These are phyloP conservation scores for Ophiostoma tasmaniense DNA, from an alignment of 2,329 filamentous ascomycete genomes.

Conservation along the genomic window DNA sequence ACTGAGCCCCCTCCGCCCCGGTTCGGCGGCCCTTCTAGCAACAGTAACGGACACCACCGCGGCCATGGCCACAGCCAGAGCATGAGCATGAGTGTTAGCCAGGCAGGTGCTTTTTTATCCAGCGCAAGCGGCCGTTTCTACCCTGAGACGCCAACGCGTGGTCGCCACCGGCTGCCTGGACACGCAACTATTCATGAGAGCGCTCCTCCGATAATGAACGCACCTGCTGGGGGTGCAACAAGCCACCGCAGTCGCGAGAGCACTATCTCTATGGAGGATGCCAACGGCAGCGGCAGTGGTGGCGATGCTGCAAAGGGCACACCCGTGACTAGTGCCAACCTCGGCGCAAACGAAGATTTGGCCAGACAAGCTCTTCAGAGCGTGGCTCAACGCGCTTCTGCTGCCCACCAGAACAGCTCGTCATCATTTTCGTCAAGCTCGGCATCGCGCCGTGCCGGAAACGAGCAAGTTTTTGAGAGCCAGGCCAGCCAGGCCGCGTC, in stretches of 20 bases:
- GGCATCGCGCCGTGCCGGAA: slow-evolving; percentile 13
- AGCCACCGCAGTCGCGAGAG: slow-evolving; percentile 70
- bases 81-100: slow-evolving; percentile 13
- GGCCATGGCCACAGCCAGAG: slow-evolving; percentile 10
- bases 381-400: slow-evolving; percentile 32
- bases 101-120: slow-evolving; percentile 6
- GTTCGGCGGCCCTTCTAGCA: not conserved
- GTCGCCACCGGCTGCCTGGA: slow-evolving; percentile 17
- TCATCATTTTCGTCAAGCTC: slow-evolving; percentile 21
- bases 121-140: slow-evolving; percentile 29
- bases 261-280: slow-evolving; percentile 62
- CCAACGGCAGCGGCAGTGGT: not conserved
- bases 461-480: slow-evolving; percentile 55
- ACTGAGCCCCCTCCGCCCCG: slow-evolving; percentile 44
- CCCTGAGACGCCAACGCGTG: slow-evolving; percentile 36
- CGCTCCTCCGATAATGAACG: slow-evolving; percentile 13
- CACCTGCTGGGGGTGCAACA: slow-evolving; percentile 21
- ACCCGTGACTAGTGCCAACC: not conserved
- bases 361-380: slow-evolving; percentile 46
- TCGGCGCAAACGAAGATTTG: slow-evolving; percentile 40
- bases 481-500: slow-evolving; percentile 72
- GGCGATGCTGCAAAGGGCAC: not conserved
- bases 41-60: not conserved
- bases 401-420: slow-evolving; percentile 2
- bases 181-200: not conserved